Evolutionary conservation across 1,139 yeast species (phyloP), one percentile per base, ranked within the genome.

Genomic region (Starmera stellimalicola): DNA sequence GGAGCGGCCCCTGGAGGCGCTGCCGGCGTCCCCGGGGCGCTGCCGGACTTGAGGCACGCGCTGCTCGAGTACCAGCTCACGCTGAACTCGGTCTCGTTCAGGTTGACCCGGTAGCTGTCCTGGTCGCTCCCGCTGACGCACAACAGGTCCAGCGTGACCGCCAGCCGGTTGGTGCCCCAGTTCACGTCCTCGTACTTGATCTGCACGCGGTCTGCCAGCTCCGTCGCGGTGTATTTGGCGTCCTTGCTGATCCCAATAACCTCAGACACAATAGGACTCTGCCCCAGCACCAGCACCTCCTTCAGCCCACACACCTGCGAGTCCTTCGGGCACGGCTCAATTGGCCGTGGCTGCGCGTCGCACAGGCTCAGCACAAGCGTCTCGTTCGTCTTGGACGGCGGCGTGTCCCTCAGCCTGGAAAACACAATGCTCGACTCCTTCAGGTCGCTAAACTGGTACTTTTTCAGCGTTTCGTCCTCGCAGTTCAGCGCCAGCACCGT

Each of bases 301-400:
- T 83, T 72, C 44, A 81, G 45, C 34, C 84, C 87, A 53, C 91
- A 81, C 6, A 80, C 54, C 43, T 82, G 83, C 2, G 87, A 73
- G 42, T 78, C 76, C 33, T 61, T 60, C 0, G 85, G 81, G 56
- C 95, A 85, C 18, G 60, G 60, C 4, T 58, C 57, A 16, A 54
- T 51, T 6, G 62, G 54, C 6, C 51, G 58, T 23, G 56, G 59
- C 1, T 54, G 52, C 14, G 71, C 60, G 30, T 70, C 75, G 57
- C 94, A 84, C 10, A 85, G 65, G 31, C 84, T 80, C 32, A 87
- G 48, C 48, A 65, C 73, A 88, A 95, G 83, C 4, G 73, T 65
- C 26, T 66, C 57, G 33, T 63, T 67, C 3, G 84, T 74, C 29
- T 57, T 61, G 6, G 88, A 70, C 3, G 97, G 97, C 18, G 96